A percentile compares a stretch with the other conserved stretches of the same genome.
Conservation (phyloP, 164 flowering plant species). For the Echeveria elegans region DNA sequence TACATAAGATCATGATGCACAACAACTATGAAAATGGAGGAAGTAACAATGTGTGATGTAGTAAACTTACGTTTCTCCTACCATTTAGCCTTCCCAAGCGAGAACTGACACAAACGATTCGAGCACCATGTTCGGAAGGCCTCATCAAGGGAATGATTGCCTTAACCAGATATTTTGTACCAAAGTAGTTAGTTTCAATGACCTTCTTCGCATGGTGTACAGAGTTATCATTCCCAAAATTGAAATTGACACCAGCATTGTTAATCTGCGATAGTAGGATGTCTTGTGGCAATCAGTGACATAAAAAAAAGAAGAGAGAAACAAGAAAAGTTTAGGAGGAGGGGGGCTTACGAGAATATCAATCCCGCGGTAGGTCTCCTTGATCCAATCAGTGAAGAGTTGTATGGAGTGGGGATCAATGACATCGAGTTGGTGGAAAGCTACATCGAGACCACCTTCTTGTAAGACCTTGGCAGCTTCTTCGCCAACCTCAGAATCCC, state of each 20-base stretch:
- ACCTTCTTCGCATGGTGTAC: slow-evolving; percentile 62
- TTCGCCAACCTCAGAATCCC: slow-evolving; percentile 46
- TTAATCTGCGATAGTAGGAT: slow-evolving; percentile 69
- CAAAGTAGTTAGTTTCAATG: slow-evolving; percentile 65
- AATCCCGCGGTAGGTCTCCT: slow-evolving; percentile 46
- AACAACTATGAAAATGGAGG: background rate
- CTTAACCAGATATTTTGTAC: slow-evolving; percentile 50
- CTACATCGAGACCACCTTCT: slow-evolving; percentile 56
- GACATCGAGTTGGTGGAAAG: slow-evolving; percentile 67
- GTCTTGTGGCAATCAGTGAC: background rate
- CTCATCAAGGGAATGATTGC: slow-evolving; percentile 65
- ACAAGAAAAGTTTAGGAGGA: background rate
- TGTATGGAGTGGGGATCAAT: slow-evolving; percentile 40
- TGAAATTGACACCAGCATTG: slow-evolving; percentile 88
- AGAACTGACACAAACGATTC: slow-evolving; percentile 78
- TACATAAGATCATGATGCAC: background rate
- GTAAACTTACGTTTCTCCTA: slow-evolving; percentile 58
- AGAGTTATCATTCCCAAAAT: slow-evolving; percentile 74
- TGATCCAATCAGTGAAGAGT: slow-evolving; percentile 51
- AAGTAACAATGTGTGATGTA: background rate
- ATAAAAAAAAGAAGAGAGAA: background rate
- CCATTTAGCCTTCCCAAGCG: slow-evolving; percentile 77
- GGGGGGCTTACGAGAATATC: slow-evolving; percentile 57
- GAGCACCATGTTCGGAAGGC: slow-evolving; percentile 48
- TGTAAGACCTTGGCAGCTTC: slow-evolving; percentile 60